Evolutionary conservation across 2,329 filamentous ascomycete genomes (phyloP), one percentile per base, ranked within the genome.

Genomic region (Colletotrichum tanaceti): DNA sequence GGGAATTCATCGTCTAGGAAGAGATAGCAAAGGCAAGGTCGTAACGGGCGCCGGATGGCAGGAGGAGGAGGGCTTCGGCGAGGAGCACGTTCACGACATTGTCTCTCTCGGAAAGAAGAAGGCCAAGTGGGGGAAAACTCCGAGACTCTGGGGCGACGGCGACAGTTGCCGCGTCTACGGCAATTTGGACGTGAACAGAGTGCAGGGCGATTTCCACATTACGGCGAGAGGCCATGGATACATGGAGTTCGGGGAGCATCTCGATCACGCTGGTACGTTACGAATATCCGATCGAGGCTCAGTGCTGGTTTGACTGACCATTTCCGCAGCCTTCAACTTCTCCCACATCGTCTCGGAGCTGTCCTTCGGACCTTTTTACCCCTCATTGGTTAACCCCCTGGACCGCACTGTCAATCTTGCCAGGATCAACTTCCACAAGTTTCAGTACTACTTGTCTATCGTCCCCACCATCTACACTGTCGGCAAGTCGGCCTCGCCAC

Each of bases 161-260:
- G 92, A 97, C 78, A 91, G 92, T 71, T 99, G 96, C 79, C 89
- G 96, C 55, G 89, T 99, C 71, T 99, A 89, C 79, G 96, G 96
- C 41, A 97, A 89, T 74, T 79, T 99, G 78, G 92, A 97, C 73
- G 87, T 97, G 73, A 99, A 99, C 80, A 97, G 97, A 82, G 96
- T 99, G 52, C 95, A 98, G 80, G 96, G 95, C 4, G 95, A 99
- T 79, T 98, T 99, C 77, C 96, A 99, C 78, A 96, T 99, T 75
- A 99, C 96, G 1, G 96, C 96, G 3, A 84, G 94, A 70, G 96
- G 96, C 0, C 95, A 98, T 79, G 96, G 96, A n/a, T 99, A 99
- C 80, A 87, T 89, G 79, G 93, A 94, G 77, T 85, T 89, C 72
- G 92, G 90, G 46, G 84, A 82, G 46, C 94, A 98, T 82, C 82